Conservation (phyloP, 2,329 filamentous ascomycete genomes). For the Cladophialophora carrionii region DNA sequence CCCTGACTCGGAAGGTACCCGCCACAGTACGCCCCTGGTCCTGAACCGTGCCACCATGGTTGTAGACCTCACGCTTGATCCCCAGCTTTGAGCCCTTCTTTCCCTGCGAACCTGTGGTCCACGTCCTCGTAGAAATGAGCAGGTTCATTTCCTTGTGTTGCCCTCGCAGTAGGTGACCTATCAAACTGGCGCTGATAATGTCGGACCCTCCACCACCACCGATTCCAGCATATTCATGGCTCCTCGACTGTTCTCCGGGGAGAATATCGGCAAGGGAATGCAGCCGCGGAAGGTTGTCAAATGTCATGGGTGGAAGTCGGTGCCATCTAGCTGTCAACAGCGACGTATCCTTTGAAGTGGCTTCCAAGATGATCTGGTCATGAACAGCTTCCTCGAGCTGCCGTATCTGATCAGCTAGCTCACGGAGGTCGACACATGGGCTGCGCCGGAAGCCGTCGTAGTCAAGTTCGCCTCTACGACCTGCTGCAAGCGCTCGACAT, state of each 20-base stretch:
- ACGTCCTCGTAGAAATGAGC: slow-evolving; percentile 36
- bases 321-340: slow-evolving; percentile 21
- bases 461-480: slow-evolving; percentile 19
- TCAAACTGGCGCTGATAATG: slow-evolving; percentile 37
- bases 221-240: slow-evolving; percentile 33
- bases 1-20: slow-evolving; percentile 33
- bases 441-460: slow-evolving; percentile 23
- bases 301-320: slow-evolving; percentile 28
- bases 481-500: slow-evolving; percentile 22
- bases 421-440: slow-evolving; percentile 27
- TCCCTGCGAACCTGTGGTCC: slow-evolving; percentile 37
- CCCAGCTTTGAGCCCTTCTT: slow-evolving; percentile 36
- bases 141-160: slow-evolving; percentile 33
- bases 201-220: slow-evolving; percentile 38
- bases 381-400: slow-evolving; percentile 15
- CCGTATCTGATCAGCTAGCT: slow-evolving; percentile 22
- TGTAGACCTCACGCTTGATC: slow-evolving; percentile 35
- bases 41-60: slow-evolving; percentile 32
- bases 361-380: slow-evolving; percentile 27
- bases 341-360: slow-evolving; percentile 7
- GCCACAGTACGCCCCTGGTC: slow-evolving; percentile 27
- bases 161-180: slow-evolving; percentile 32
- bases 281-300: slow-evolving; percentile 30
- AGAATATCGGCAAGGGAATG: slow-evolving; percentile 26
- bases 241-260: slow-evolving; percentile 27